Conservation (phyloP, 129 eudicot genomes). For the Logfia minima region DNA sequence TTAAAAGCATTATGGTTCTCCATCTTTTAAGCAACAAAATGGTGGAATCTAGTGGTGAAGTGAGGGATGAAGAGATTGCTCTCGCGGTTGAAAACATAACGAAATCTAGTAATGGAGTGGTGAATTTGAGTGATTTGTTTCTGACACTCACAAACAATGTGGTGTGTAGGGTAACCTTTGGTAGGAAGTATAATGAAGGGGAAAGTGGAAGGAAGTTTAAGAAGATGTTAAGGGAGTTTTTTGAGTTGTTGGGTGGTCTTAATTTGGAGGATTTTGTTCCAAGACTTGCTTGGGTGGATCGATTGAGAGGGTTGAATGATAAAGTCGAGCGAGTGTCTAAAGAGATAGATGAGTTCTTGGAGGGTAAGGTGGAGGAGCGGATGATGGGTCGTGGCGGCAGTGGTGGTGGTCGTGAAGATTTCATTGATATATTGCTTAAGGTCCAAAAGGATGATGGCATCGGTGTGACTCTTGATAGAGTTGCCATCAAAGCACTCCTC, state of each 20-base stretch:
- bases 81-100: conserved; percentile 39
- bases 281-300: conserved; percentile 40
- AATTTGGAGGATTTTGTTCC: conserved; percentile 47
- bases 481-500: conserved; percentile 47
- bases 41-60: conserved; percentile 39
- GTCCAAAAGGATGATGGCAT: conserved; percentile 31
- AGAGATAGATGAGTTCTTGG: conserved; percentile 45
- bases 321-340: conserved; percentile 38
- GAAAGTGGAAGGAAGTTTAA: conserved; percentile 45
- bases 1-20: conserved; percentile 55
- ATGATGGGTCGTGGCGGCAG: conserved; percentile 3
- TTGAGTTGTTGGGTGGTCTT: conserved; percentile 45
- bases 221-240: conserved; percentile 42
- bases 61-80: conserved; percentile 52
- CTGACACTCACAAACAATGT: conserved; percentile 44
- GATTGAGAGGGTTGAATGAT: conserved; percentile 31
- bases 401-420: conserved; percentile 29
- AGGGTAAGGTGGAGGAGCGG: conserved; percentile 49
- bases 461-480: conserved; percentile 38
- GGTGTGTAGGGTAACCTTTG: conserved; percentile 61
- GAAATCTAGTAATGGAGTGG: not conserved
- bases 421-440: conserved; percentile 43
- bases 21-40: conserved; percentile 56
- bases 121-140: conserved; percentile 57
- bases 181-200: conserved; percentile 53